Base-by-base conservation (phyloP, 2,329 filamentous ascomycete genomes). In the Exophiala calicioides region DNA sequence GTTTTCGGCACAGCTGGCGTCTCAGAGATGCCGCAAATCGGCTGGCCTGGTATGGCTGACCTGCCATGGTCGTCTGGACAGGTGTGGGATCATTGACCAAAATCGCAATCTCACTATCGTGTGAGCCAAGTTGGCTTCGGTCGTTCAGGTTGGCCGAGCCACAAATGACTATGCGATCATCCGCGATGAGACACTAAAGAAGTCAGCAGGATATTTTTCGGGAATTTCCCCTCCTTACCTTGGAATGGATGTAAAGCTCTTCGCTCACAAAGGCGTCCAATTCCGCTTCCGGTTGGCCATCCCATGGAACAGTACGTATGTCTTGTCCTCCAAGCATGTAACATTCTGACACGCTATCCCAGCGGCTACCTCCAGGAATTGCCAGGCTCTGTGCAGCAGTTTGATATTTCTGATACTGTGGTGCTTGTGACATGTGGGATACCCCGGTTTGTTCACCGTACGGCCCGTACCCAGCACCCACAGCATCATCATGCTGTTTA, bases 131-230 rank as follows among this genome's bases (percentile, higher is more conserved):
- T 67, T 95, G 90, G 39, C 88, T 82, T 44, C 91, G 85, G 64
- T 97, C 91, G 65, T 96, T 97, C 60, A 96, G 77, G 67, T 96
- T 97, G 55, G 87, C 88, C 19, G 85, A 90, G 13, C 89, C 89
- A 63, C 89, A 93, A 42, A 96, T 81, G 1, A 87, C 89, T 36
- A 89, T 78, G 43, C 83, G 82, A 65, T 97, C 91, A 63, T 97
- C 90, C 1, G 85, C 86, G 57, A 96, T 91, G 57, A 93, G 78
- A 43, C 76, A 66, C 72, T 76, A 45, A 27, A 34, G 13, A 13
- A 27, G 7, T 27, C n/a, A 27, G 2, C 9, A 8, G 15, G 2
- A 23, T 18, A 27, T n/a, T n/a, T n/a, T n/a, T n/a, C n/a, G n/a
- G n/a, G n/a, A 27, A 43, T 27, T 16, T 37, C 21, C 19, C 24